Evolutionary conservation across 768 basidiomycete genomes (phyloP).

Genomic region (Suillus placidus): DNA sequence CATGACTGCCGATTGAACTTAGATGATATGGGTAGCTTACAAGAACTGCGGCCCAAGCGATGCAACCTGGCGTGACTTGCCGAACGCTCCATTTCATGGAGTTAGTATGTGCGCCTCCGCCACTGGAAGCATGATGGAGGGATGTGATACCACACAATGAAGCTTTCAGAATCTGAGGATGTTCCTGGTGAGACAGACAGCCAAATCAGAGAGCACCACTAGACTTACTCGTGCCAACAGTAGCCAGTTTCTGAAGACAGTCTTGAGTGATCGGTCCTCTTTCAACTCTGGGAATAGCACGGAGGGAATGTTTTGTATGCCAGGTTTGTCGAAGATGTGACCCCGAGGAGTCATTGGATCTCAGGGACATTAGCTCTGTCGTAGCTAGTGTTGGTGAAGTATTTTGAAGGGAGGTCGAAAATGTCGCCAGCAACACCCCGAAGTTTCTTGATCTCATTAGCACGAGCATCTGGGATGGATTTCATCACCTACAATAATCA

Average conservation of each 20-base stretch:
- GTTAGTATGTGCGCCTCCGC: slow-evolving; percentile 2
- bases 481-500: slow-evolving; percentile 2
- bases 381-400: no score
- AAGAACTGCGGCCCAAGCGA: slow-evolving; percentile 3
- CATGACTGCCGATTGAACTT: no score
- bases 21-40: no score
- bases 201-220: background rate
- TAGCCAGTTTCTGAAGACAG: background rate
- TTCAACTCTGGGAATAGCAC: background rate
- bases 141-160: background rate
- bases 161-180: slow-evolving; percentile 1
- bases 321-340: no score
- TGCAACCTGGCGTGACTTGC: background rate
- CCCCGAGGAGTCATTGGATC: no score
- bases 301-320: background rate
- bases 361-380: no score
- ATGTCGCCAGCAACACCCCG: no score
- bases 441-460: slow-evolving; percentile 5
- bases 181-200: background rate
- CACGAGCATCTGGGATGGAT: background rate
- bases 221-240: background rate
- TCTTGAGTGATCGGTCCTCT: background rate
- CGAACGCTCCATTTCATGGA: background rate
- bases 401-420: no score
- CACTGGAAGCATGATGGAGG: background rate